phyloP scores from a whole-genome alignment of 1,139 yeast species.

The Lodderomyces theae region DNA sequence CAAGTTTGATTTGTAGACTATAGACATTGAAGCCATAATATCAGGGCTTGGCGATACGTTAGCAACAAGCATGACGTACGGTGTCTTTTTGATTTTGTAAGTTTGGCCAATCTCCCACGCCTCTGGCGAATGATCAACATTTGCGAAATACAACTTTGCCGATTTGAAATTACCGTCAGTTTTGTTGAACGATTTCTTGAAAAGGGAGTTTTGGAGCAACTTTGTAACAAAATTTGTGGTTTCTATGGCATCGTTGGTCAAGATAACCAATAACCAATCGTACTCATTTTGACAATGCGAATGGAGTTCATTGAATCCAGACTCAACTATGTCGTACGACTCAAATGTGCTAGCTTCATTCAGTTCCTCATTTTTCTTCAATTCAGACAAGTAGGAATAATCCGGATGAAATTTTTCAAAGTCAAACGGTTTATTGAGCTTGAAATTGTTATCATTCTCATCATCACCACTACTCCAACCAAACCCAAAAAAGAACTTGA shows the following conservation, averaged over 20 bases:
- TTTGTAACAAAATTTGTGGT: slow-evolving; percentile 24
- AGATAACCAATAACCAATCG: slow-evolving; percentile 44
- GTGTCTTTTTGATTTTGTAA: slow-evolving; percentile 40
- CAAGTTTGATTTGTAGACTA: slow-evolving; percentile 42
- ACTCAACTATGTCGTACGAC: slow-evolving; percentile 11
- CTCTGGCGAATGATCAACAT: slow-evolving; percentile 44
- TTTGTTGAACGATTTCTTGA: slow-evolving; percentile 33
- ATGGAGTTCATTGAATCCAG: slow-evolving; percentile 45
- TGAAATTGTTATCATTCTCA: slow-evolving; percentile 10
- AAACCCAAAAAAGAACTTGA: slow-evolving; percentile 31
- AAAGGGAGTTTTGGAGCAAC: slow-evolving; percentile 26
- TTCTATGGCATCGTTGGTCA: slow-evolving; percentile 37
- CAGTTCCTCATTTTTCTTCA: slow-evolving; percentile 4
- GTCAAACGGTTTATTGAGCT: slow-evolving; percentile 26
- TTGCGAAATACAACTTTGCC: slow-evolving; percentile 39
- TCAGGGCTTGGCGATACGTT: slow-evolving; percentile 52
- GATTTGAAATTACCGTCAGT: slow-evolving; percentile 32
- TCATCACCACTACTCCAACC: slow-evolving; percentile 10
- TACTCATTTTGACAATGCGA: slow-evolving; percentile 38
- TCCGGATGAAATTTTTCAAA: slow-evolving; percentile 20
- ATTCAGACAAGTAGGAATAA: slow-evolving; percentile 14
- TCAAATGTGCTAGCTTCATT: slow-evolving; percentile 2
- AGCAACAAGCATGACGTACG: slow-evolving; percentile 46
- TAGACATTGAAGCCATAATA: slow-evolving; percentile 52
- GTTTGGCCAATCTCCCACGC: slow-evolving; percentile 48